phyloP scores from a whole-genome alignment of 768 basidiomycete species.

The Mycena maculata region DNA sequence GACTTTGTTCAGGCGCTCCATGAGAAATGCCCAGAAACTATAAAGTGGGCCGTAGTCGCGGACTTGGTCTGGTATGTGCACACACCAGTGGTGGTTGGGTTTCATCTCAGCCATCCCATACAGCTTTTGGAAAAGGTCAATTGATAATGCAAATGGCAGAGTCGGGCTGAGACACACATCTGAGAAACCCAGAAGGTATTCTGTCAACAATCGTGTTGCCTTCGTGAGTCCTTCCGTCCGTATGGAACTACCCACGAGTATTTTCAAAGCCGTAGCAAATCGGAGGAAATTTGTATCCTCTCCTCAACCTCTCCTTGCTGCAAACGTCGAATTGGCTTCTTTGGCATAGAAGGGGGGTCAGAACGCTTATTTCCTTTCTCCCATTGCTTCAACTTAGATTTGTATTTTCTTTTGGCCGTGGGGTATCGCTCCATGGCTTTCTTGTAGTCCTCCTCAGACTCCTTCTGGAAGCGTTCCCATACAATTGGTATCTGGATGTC shows the following conservation, averaged over 20 bases:
- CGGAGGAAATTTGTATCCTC: slow-evolving; percentile 35
- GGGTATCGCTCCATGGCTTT: neutral
- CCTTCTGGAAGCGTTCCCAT: slow-evolving; percentile 15
- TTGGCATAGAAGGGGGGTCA: neutral
- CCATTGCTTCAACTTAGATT: neutral
- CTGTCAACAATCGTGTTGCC: slow-evolving; percentile 12
- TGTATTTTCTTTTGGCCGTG: neutral
- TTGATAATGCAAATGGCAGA: neutral
- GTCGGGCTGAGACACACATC: slow-evolving; percentile 2
- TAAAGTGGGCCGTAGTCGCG: slow-evolving; percentile 40
- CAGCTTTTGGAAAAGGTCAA: slow-evolving; percentile 27
- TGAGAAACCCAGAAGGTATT: slow-evolving; percentile 19
- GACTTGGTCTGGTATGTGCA: slow-evolving; percentile 39
- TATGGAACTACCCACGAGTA: slow-evolving; percentile 30
- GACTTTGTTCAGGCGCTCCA: slow-evolving; percentile 44
- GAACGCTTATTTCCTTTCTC: neutral
- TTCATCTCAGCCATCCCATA: slow-evolving; percentile 41
- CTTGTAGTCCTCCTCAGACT: neutral
- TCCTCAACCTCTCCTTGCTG: slow-evolving; percentile 31
- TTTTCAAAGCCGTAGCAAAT: slow-evolving; percentile 34
- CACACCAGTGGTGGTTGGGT: slow-evolving; percentile 38
- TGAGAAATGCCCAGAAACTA: slow-evolving; percentile 44
- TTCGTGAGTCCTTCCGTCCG: slow-evolving; percentile 8
- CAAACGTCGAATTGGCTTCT: slow-evolving; percentile 9
- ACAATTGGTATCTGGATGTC: slow-evolving; percentile 25